These are phyloP conservation scores for Phellopilus nigrolimitatus DNA, from an alignment of 1,284 basidiomycete genomes.

Conservation along the genomic window DNA sequence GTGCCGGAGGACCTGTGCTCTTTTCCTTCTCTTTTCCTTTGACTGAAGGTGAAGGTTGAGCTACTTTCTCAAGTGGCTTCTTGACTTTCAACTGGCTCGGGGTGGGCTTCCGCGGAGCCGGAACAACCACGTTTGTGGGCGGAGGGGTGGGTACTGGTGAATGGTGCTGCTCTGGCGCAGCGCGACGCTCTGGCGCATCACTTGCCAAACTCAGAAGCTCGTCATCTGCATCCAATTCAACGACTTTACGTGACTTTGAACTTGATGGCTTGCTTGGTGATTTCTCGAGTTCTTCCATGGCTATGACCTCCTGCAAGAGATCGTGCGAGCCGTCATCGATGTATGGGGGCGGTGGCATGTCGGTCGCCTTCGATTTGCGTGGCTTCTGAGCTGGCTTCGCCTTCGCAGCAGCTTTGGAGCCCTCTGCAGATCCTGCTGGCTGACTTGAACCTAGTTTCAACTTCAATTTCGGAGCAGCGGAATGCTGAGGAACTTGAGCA, in stretches of 20 bases:
- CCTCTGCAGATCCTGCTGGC: constrained; percentile 24
- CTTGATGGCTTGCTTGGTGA: constrained; percentile 18
- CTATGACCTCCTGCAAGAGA: constrained; percentile 73
- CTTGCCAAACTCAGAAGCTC: constrained; percentile 26
- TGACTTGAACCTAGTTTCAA: constrained; percentile 40
- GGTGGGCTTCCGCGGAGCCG: constrained; percentile 3
- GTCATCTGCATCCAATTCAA: constrained; percentile 20
- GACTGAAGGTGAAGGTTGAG: constrained; percentile 29
- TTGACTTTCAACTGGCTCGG: constrained; percentile 5
- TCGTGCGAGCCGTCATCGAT: constrained; percentile 75
- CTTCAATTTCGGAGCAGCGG: constrained; percentile 55
- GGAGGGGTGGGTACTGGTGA: constrained; percentile 27
- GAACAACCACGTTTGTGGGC: constrained; percentile 2
- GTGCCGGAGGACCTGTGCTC: constrained; percentile 32
- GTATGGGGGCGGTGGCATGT: constrained; percentile 56
- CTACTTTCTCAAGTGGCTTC: constrained; percentile 2
- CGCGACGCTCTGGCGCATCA: constrained; percentile 19
- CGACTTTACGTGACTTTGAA: constrained; percentile 14
- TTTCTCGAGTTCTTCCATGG: constrained; percentile 63
- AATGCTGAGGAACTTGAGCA: constrained; percentile 28
- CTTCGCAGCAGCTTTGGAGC: constrained; percentile 15
- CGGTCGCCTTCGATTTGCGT: constrained; percentile 36
- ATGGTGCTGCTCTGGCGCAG: constrained; percentile 58
- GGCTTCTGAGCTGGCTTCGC: constrained; percentile 36
- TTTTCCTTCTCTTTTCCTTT: constrained; percentile 62